Conservation (phyloP, 768 basidiomycete genomes). For the Chiua virens region DNA sequence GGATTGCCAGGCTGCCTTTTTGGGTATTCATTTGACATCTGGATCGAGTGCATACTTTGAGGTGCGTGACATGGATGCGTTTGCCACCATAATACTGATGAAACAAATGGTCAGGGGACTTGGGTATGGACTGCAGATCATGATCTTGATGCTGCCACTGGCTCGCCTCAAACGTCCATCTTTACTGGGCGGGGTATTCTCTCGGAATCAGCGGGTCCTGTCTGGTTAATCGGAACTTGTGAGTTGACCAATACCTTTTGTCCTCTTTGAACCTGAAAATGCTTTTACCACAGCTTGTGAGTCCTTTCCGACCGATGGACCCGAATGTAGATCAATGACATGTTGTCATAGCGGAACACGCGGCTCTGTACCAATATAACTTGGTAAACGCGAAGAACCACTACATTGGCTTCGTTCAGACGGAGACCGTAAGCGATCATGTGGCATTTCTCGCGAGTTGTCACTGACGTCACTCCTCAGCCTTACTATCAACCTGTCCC, state of each 20-base stretch:
- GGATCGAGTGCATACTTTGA: constrained; percentile 61
- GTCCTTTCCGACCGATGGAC: neutral
- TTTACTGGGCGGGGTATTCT: constrained; percentile 72
- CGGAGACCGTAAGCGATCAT: constrained; percentile 42
- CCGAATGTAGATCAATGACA: neutral
- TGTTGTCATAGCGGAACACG: constrained; percentile 40
- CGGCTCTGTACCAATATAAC: constrained; percentile 47
- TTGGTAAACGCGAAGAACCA: constrained; percentile 44
- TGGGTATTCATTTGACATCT: constrained; percentile 60
- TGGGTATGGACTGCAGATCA: constrained; percentile 88
- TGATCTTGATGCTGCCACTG: constrained; percentile 52
- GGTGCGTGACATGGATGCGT: constrained; percentile 31
- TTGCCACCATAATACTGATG: neutral
- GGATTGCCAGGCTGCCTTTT: constrained; percentile 61
- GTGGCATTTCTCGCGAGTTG: neutral
- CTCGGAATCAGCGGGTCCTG: constrained; percentile 73
- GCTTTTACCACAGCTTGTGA: constrained; percentile 17
- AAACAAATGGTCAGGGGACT: constrained; percentile 45
- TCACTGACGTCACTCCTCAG: constrained; percentile 19
- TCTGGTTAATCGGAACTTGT: constrained; percentile 76
- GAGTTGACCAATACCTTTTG: neutral
- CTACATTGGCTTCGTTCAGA: constrained; percentile 52
- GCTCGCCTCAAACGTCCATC: constrained; percentile 49
- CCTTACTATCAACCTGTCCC: constrained; percentile 52
- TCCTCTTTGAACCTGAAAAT: neutral